Evolutionary conservation across 192 early-diverging fungal species (phyloP), one percentile per base, ranked within the genome.

Genomic region (Coemansia sp.): DNA sequence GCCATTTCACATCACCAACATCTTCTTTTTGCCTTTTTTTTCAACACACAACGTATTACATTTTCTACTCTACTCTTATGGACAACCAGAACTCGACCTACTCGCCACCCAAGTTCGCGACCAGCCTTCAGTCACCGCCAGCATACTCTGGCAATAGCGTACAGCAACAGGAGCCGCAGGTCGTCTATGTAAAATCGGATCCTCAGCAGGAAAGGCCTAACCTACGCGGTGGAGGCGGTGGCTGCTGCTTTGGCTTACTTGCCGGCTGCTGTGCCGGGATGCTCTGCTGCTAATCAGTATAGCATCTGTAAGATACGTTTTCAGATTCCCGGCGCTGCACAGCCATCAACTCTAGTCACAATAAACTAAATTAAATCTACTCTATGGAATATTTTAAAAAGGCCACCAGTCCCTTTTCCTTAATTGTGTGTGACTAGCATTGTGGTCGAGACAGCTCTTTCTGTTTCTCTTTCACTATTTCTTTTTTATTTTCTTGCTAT

Each of bases 181-280:
- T 76, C 11, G 69, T 76, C 21, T 76, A 76, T 52, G 74, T 76
- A 40, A 64, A 70, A 7, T 64, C 44, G 11, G 63, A 49, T 6
- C 37, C 63, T 3, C 52, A 66, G 33, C 65, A 49, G 30, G 32
- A 49, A 23, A 39, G 33, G 50, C 65, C 37, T 14, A 26, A 65
- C 30, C 63, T 47, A 16, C 37, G 65, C 21, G 66, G 60, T 8
- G 72, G 63, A 4, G 26, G 47, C 11, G 68, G 68, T n/a, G 68
- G 74, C 0, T 13, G 69, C 17, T 75, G 74, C 50, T 62, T 38
- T 21, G 74, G 74, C 3, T 39, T 69, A 40, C 63, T 75, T 6
- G 63, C 64, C 9, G 63, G 74, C 28, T 69, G 68, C 49, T 69
- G 67, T 32, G 38, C 58, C 8, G 74, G 61, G 30, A 57, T 66